These are phyloP conservation scores for Begonia loranthoides DNA, from an alignment of 306 rosid species.

Conservation along the genomic window DNA sequence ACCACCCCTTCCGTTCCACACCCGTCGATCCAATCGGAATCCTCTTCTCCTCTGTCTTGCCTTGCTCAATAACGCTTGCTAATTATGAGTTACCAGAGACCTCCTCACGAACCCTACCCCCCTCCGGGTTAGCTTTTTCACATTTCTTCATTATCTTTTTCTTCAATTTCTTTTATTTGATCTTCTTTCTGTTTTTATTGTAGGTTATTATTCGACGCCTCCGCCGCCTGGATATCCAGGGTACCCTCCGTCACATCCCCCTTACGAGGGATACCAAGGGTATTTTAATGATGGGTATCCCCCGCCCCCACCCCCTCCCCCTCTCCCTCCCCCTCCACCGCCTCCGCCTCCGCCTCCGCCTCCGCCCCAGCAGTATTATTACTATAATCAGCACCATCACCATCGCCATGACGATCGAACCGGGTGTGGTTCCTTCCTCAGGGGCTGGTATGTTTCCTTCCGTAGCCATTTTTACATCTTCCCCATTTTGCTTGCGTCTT, in stretches of 20 bases:
- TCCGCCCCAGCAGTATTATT: conserved; percentile 11
- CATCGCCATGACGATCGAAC: conserved; percentile 10
- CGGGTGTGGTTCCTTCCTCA: conserved; percentile 34
- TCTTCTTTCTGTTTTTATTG: neutral
- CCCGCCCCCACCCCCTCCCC: conserved; percentile 35
- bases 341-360: conserved; percentile 1
- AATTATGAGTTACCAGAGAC: neutral
- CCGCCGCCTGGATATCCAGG: conserved; percentile 14
- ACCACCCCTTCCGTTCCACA: too few species aligned
- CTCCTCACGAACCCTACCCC: neutral
- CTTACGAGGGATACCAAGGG: conserved; percentile 47
- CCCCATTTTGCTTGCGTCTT: neutral
- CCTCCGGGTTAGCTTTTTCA: neutral
- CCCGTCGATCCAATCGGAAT: too few species aligned
- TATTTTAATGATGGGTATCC: conserved; percentile 53
- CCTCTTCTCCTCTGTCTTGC: too few species aligned
- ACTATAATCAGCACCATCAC: neutral
- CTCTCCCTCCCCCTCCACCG: too few species aligned
- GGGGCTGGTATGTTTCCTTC: conserved; percentile 47
- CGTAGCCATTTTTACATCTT: too few species aligned
- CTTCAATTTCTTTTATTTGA: neutral
- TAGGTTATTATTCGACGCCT: conserved; percentile 6
- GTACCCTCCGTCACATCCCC: neutral
- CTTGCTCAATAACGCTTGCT: too few species aligned
- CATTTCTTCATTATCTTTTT: neutral